Percentiles rank a stretch among this genome's conserved stretches.
Conservation (phyloP, 169 alveolate species). For the Perkinsus marinus region DNA sequence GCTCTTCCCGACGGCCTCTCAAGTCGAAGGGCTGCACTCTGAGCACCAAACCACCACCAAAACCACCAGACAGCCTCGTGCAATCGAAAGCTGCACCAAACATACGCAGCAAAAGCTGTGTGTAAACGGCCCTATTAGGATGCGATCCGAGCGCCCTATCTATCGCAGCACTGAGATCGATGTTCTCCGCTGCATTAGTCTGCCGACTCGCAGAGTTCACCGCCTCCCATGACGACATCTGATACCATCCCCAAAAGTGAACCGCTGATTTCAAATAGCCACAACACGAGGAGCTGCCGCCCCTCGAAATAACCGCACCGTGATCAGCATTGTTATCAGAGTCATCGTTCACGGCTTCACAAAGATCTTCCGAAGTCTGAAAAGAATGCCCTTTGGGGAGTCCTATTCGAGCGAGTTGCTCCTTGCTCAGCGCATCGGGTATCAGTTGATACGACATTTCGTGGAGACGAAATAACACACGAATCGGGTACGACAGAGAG, state of each 20-base stretch:
- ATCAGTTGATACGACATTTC: neutral
- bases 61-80: constrained; percentile 1
- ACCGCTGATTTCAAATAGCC: neutral
- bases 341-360: neutral
- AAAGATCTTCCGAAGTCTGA: neutral
- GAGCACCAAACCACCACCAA: neutral
- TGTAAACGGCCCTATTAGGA: neutral
- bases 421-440: neutral
- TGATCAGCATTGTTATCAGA: neutral
- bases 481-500: neutral
- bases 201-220: neutral
- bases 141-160: neutral
- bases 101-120: neutral
- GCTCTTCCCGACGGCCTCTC: neutral
- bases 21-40: constrained; percentile 2
- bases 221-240: neutral
- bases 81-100: neutral
- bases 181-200: neutral
- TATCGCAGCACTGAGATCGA: neutral
- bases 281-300: neutral
- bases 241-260: neutral
- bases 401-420: neutral
- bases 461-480: neutral
- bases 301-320: neutral
- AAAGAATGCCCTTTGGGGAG: neutral